Conservation (phyloP, 2,329 filamentous ascomycete species). For the Colletotrichum salicis region DNA sequence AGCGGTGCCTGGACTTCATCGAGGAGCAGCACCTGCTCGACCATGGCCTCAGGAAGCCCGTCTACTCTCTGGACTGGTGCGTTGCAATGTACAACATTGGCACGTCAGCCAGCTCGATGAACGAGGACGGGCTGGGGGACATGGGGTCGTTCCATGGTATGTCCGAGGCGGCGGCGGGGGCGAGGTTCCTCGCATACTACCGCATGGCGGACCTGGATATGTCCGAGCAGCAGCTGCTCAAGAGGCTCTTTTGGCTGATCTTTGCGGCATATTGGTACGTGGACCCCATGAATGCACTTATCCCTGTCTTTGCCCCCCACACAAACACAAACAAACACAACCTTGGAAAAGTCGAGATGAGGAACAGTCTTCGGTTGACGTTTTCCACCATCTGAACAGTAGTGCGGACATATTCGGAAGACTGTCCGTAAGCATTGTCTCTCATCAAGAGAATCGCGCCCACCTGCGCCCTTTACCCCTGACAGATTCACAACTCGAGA, state of each 20-base stretch:
- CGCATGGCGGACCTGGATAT: slow-evolving; percentile 38
- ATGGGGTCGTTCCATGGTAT: slow-evolving; percentile 37
- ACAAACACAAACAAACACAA: too few species aligned
- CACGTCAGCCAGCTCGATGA: slow-evolving; percentile 37
- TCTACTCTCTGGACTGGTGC: slow-evolving; percentile 48
- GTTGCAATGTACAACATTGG: slow-evolving; percentile 50
- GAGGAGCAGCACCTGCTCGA: slow-evolving; percentile 41
- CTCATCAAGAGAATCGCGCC: slow-evolving; percentile 39
- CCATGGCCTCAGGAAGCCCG: slow-evolving; percentile 23
- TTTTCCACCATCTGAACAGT: slow-evolving; percentile 40
- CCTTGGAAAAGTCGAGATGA: background rate
- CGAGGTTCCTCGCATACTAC: slow-evolving; percentile 45
- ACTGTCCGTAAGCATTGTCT: slow-evolving; percentile 41
- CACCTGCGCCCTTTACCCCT: slow-evolving; percentile 42
- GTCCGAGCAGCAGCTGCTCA: slow-evolving; percentile 44
- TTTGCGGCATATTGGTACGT: slow-evolving; percentile 39
- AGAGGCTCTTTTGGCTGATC: slow-evolving; percentile 48
- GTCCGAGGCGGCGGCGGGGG: slow-evolving; percentile 43
- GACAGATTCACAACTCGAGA: slow-evolving; percentile 45
- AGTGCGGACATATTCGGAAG: slow-evolving; percentile 44
- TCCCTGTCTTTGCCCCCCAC: background rate
- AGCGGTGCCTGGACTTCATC: slow-evolving; percentile 43
- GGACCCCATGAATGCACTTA: background rate
- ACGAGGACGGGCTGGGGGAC: slow-evolving; percentile 32
- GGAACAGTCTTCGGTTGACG: slow-evolving; percentile 34